Base-by-base conservation (phyloP, 257 asterid genomes). In the Solanum neorickii region DNA sequence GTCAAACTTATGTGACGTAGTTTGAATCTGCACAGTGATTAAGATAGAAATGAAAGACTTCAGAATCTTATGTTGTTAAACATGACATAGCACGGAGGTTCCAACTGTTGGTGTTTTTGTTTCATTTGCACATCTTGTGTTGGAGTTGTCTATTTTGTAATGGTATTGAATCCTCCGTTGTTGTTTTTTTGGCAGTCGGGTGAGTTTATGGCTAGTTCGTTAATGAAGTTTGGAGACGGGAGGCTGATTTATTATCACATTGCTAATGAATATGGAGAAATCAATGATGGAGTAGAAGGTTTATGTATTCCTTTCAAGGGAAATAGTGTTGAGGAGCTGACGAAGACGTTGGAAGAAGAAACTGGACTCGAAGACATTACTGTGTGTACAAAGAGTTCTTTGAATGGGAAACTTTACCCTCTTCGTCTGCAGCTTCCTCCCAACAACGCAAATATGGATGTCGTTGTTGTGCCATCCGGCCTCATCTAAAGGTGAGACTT, bases 381-480 rank as follows among this genome's bases (percentile, higher is more conserved):
- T 1, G 99, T 97, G 27, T 95, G 99, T 87, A 93, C 96, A 0
- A 86, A 90, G 85, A 95, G 98, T 86, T 93, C 98, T 8, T 91
- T 96, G 85, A 93, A 97, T 84, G 98, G 98, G 42, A 96, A 96
- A 83, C 94, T 97, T 82, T 95, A 93, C 84, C 99, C 99, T 86
- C 99, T 97, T 29, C 97, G 94, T 66, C 93, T 97, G 88, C 98
- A 93, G 89, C 98, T 97, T 88, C 99, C 99, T 75, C 99, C 99
- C 47, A 95, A 97, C 87, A 95, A 95, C 49, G 78, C 96, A 13
- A 89, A 91, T 72, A 94, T 97, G 98, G 92, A 94, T 29, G 92
- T 97, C 59, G 84, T 97, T 65, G 91, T 97, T 33, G 91, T 94
- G 69, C 99, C 95, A 13, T 91, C 98, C 2, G 62, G 62, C 65